These are phyloP conservation scores for Phytophthora aleatoria DNA, from an alignment of 352 stramenopile genomes.

Conservation along the genomic window DNA sequence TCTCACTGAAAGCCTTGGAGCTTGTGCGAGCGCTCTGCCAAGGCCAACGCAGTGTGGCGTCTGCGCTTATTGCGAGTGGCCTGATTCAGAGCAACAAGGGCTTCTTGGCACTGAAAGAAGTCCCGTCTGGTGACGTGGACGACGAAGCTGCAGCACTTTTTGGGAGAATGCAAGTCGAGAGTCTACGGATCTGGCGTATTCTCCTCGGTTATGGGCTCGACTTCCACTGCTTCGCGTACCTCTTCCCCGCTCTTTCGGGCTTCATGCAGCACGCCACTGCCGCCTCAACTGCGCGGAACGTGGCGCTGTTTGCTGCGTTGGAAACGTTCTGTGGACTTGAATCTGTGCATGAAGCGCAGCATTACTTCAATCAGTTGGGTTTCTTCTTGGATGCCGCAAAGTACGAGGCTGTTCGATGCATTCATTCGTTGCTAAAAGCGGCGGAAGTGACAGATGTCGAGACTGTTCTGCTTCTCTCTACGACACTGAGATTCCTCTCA, in stretches of 20 bases:
- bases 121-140: constrained; percentile 18
- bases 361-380: constrained; percentile 64
- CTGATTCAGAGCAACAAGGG: constrained; percentile 66
- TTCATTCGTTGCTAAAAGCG: constrained; percentile 7
- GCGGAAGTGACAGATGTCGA: constrained; percentile 7
- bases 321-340: constrained; percentile 54
- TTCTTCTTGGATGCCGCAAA: constrained; percentile 57
- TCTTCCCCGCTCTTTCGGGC: constrained; percentile 59
- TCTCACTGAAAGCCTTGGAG: constrained; percentile 49
- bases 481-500: constrained; percentile 58
- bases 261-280: constrained; percentile 31
- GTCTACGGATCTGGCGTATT: constrained; percentile 65
- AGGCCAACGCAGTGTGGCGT: constrained; percentile 47
- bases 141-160: constrained; percentile 30
- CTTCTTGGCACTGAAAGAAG: constrained; percentile 52
- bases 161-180: constrained; percentile 52
- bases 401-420: constrained; percentile 18
- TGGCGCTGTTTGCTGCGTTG: constrained; percentile 53
- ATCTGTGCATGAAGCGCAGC: constrained; percentile 55
- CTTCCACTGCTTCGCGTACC: constrained; percentile 71
- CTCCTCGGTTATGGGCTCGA: constrained; percentile 69
- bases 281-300: constrained; percentile 9
- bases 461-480: constrained; percentile 28
- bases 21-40: constrained; percentile 58
- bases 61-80: constrained; percentile 41